Conservation (phyloP, 2,329 filamentous ascomycete species). For the Calonectria hongkongensis region DNA sequence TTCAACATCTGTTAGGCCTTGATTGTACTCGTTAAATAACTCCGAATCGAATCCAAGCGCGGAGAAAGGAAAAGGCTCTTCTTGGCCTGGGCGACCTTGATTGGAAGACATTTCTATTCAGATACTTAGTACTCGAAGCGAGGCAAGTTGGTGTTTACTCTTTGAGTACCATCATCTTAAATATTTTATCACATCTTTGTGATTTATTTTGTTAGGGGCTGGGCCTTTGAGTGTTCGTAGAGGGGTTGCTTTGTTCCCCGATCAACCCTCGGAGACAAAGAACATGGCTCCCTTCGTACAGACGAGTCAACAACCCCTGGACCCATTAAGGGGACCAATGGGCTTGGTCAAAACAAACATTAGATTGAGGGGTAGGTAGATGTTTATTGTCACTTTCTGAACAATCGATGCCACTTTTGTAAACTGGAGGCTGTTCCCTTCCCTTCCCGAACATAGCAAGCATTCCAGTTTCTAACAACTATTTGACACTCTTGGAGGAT, state of each 20-base stretch:
- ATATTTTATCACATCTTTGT: background rate
- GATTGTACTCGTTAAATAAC: background rate
- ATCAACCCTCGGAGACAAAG: background rate
- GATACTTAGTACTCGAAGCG: background rate
- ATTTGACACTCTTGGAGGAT: too few relatives aligned
- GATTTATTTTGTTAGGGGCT: background rate
- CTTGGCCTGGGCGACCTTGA: background rate
- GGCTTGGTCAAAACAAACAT: background rate
- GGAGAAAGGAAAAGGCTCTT: too few relatives aligned
- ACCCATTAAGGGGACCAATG: too few relatives aligned
- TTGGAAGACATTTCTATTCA: background rate
- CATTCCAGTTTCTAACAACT: too few relatives aligned
- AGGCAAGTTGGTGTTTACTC: too few relatives aligned
- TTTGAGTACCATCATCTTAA: background rate
- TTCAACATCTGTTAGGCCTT: background rate
- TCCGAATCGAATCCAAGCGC: background rate
- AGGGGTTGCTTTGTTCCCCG: background rate
- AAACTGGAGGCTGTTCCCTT: too few relatives aligned
- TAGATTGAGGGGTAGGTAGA: too few relatives aligned
- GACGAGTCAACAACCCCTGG: background rate
- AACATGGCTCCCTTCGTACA: background rate
- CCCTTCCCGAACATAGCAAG: too few relatives aligned
- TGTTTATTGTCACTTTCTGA: background rate
- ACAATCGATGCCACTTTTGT: too few relatives aligned
- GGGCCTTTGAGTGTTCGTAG: too few relatives aligned